phyloP scores from a whole-genome alignment of 2,329 filamentous ascomycete genomes.

The Apiospora phragmitis region DNA sequence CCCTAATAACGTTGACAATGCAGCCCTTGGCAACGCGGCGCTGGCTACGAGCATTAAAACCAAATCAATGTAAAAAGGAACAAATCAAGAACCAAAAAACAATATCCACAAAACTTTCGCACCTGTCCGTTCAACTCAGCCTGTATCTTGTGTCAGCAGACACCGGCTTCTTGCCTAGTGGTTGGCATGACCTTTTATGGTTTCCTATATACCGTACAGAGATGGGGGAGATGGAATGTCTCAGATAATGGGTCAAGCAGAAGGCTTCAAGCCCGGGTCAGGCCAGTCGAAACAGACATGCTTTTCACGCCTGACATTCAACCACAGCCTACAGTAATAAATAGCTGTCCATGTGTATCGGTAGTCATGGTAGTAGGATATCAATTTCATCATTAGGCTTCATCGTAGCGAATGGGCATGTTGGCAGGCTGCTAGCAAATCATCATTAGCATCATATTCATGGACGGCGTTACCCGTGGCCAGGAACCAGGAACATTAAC shows the following conservation, averaged over 20 bases:
- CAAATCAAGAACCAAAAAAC: not conserved
- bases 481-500: not conserved
- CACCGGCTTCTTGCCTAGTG: not conserved
- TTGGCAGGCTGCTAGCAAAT: not conserved
- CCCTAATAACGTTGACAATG: not conserved
- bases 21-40: slow-evolving; percentile 11
- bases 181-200: not conserved
- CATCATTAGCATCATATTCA: not conserved
- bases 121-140: not conserved
- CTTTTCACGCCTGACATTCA: not conserved
- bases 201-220: not conserved
- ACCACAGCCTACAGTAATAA: not conserved
- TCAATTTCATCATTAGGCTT: not conserved
- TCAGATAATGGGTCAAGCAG: not conserved
- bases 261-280: not conserved
- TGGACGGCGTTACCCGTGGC: not conserved
- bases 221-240: not conserved
- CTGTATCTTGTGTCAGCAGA: not conserved
- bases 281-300: not conserved
- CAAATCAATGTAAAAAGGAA: not conserved
- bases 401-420: not conserved
- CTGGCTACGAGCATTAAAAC: slow-evolving; percentile 7
- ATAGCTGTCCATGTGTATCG: not conserved
- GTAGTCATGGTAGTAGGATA: not conserved
- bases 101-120: not conserved